phyloP scores from a whole-genome alignment of 2,329 filamentous ascomycete genomes.

The Fusarium xylarioides region DNA sequence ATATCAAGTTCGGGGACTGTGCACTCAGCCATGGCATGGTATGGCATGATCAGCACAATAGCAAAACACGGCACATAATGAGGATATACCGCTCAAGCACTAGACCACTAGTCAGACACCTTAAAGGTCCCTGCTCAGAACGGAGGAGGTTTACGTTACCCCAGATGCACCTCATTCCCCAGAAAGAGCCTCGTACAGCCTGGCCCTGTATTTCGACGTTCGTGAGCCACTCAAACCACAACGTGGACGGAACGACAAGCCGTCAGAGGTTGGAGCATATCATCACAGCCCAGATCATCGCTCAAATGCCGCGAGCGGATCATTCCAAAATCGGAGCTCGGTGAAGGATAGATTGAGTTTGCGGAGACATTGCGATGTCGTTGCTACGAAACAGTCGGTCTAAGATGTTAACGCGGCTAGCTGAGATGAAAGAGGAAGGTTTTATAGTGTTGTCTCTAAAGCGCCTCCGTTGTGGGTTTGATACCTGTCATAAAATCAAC shows the following conservation, averaged over 20 bases:
- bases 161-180: conserved; percentile 35
- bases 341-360: conserved; percentile 23
- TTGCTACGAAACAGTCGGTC: conserved; percentile 22
- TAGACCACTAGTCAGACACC: conserved; percentile 13
- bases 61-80: not conserved
- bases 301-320: conserved; percentile 23
- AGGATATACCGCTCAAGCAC: not conserved
- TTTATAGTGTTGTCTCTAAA: not conserved
- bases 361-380: not conserved
- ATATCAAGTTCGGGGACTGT: not conserved
- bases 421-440: conserved; percentile 16
- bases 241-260: conserved; percentile 34
- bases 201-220: conserved; percentile 5
- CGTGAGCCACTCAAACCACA: conserved; percentile 40
- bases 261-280: conserved; percentile 32
- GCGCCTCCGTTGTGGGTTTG: not conserved
- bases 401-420: conserved; percentile 12
- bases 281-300: not conserved
- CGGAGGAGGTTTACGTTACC: conserved; percentile 25
- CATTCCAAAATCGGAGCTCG: conserved; percentile 25
- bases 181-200: conserved; percentile 22
- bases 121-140: conserved; percentile 15
- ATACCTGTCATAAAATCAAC: not conserved
- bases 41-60: not conserved
- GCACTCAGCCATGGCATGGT: not conserved